These are phyloP conservation scores for Camelina neglecta DNA, from an alignment of 345 rosid genomes.

Conservation along the genomic window DNA sequence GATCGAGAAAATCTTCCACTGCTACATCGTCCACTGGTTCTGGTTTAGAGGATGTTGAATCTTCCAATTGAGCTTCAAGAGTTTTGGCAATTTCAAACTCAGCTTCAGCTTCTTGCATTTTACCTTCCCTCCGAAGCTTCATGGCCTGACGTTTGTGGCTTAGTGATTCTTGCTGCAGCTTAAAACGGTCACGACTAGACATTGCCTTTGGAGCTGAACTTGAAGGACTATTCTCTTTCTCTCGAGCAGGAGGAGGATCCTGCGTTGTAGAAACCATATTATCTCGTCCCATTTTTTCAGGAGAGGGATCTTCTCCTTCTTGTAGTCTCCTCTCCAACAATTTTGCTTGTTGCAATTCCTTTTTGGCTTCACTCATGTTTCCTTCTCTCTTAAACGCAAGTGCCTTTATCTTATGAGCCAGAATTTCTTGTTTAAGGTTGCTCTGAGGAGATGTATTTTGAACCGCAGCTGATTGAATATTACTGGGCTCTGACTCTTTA, in stretches of 20 bases:
- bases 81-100: slow-evolving; percentile 89
- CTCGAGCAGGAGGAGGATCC: slow-evolving; percentile 45
- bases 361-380: slow-evolving; percentile 77
- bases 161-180: slow-evolving; percentile 86
- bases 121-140: slow-evolving; percentile 86
- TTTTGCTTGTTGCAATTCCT: slow-evolving; percentile 79
- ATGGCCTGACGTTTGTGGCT: slow-evolving; percentile 86
- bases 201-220: slow-evolving; percentile 59
- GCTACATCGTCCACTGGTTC: slow-evolving; percentile 52
- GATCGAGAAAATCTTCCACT: slow-evolving; percentile 92
- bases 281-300: slow-evolving; percentile 36
- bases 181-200: slow-evolving; percentile 84
- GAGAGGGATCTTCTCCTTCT: slow-evolving; percentile 46
- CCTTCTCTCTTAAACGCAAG: slow-evolving; percentile 84
- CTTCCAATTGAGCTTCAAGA: slow-evolving; percentile 86
- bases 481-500: slow-evolving; percentile 34
- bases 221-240: slow-evolving; percentile 53
- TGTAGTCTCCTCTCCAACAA: slow-evolving; percentile 67
- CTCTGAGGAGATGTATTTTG: slow-evolving; percentile 46
- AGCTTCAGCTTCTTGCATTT: slow-evolving; percentile 83
- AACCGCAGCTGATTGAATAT: slow-evolving; percentile 38
- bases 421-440: slow-evolving; percentile 62
- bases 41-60: slow-evolving; percentile 50
- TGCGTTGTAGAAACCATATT: slow-evolving; percentile 30
- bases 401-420: slow-evolving; percentile 78